Evolutionary conservation across 306 rosid species (phyloP), one percentile per base, ranked within the genome.

Genomic region (Casuarina equisetifolia): DNA sequence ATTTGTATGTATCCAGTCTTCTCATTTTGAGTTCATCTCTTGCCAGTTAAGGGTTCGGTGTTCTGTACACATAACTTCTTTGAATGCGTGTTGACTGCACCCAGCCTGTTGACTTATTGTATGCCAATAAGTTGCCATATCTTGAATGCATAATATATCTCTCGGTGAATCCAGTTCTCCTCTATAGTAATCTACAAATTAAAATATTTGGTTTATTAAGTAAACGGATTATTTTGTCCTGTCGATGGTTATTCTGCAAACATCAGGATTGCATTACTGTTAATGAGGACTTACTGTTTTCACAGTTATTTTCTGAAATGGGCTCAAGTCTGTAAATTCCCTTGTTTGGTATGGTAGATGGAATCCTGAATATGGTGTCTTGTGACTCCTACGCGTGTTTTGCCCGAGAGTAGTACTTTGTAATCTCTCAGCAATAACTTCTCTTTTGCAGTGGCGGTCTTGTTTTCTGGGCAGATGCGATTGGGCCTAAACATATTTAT

Each of bases 391-490:
- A 40, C 15, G 42, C n/a, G 16, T 42, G 50, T 46, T 42, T 66
- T 3, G 6, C 32, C 32, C 9, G 42, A 1, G 7, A 66, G 9
- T 66, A 8, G 4, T 71, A 45, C 67, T 52, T 69, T 51, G 9
- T 74, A 53, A 61, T 81, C 80, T 64, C 78, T 72, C 73, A 64
- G 57, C 74, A n/a, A 57, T 61, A 61, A 43, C 51, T 59, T 58
- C 11, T 74, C 20, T 74, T 45, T 75, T 82, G 87, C 90, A 95
- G 99, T 75, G 99, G 99, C 25, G 99, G 98, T 73, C 76, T 92
- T 88, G 91, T 96, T 44, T 90, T 82, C 71, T 96, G 99, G 99
- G 99, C 88, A 57, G 99, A 92, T 81, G 25, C 82, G 78, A 91
- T 96, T 57, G 99, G 97, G 53, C 87, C 96, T 51, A 87, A 91